Evolutionary conservation across 352 stramenopile genomes (phyloP).

Genomic region (Phytopythium ostracodes): DNA sequence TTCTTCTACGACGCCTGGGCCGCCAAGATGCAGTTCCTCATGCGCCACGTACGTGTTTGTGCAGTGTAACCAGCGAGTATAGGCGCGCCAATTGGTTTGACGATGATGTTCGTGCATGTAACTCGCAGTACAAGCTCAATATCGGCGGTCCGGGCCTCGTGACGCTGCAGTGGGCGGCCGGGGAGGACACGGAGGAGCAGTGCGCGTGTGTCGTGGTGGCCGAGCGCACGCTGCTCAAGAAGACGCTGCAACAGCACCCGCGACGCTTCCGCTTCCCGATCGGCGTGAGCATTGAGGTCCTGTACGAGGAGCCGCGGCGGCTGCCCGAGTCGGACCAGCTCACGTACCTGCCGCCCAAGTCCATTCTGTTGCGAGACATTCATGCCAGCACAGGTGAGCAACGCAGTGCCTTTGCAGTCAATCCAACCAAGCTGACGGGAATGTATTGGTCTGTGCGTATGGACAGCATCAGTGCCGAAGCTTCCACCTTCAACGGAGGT

Average conservation of each 20-base stretch:
- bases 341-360: conserved; percentile 38
- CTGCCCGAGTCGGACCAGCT: conserved; percentile 57
- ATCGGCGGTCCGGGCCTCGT: conserved; percentile 52
- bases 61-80: not conserved
- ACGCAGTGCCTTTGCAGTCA: not conserved
- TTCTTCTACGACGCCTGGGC: conserved; percentile 81
- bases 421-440: not conserved
- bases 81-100: not conserved
- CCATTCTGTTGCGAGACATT: conserved; percentile 36
- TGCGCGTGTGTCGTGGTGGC: conserved; percentile 55
- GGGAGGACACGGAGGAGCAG: conserved; percentile 57
- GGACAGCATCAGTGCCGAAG: not conserved
- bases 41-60: conserved; percentile 43
- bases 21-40: conserved; percentile 46
- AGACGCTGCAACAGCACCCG: conserved; percentile 26
- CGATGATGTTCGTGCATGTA: no score
- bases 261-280: conserved; percentile 31
- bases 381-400: conserved; percentile 5
- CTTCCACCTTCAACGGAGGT: conserved; percentile 4
- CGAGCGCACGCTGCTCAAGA: conserved; percentile 51
- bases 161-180: conserved; percentile 49
- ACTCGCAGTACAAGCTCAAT: conserved; percentile 54
- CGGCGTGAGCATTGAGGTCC: conserved; percentile 39
- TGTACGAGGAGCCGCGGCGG: conserved; percentile 47
- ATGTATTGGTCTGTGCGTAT: not conserved